Percentiles rank a stretch among this genome's conserved stretches.
Evolutionary conservation across 768 basidiomycete species (phyloP).

Genomic region (Cytidiella melzeri): DNA sequence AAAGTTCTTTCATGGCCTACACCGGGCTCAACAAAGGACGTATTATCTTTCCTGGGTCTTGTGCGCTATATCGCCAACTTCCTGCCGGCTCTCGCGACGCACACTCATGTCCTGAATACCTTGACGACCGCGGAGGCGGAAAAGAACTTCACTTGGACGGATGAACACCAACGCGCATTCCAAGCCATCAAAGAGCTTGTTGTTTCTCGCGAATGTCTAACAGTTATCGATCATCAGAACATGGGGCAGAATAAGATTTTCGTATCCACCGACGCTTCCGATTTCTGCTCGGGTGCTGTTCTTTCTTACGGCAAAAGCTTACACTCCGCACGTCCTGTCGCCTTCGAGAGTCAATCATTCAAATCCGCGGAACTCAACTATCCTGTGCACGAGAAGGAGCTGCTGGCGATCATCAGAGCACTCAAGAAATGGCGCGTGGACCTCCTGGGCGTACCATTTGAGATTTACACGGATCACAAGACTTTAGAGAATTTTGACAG

Average conservation of each 20-base stretch:
- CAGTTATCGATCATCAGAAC: too few species aligned
- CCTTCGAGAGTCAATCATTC: constrained; percentile 25
- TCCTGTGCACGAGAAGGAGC: too few species aligned
- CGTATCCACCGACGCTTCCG: constrained; percentile 28
- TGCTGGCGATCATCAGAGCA: constrained; percentile 30
- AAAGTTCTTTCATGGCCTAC: too few species aligned
- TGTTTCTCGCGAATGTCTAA: too few species aligned
- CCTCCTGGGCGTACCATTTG: constrained; percentile 17
- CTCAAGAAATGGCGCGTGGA: constrained; percentile 19
- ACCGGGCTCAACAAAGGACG: too few species aligned
- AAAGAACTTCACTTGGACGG: too few species aligned
- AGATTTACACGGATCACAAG: constrained; percentile 31
- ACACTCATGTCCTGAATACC: too few species aligned
- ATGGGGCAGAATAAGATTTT: constrained; percentile 27
- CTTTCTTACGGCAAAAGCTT: constrained; percentile 28
- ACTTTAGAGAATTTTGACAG: constrained; percentile 31
- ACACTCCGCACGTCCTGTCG: constrained; percentile 26
- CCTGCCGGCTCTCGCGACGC: constrained; percentile 25
- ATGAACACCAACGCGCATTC: constrained; percentile 27
- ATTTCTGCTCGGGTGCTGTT: constrained; percentile 27
- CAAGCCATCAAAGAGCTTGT: constrained; percentile 32
- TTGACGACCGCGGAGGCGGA: too few species aligned
- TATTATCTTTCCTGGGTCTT: constrained; percentile 27
- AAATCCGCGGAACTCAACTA: too few species aligned
- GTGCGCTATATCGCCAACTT: constrained; percentile 25